A percentile compares a stretch with the other conserved stretches of the same genome.
These are phyloP conservation scores for Podospora comata DNA, from an alignment of 495 filamentous ascomycete genomes.

Conservation along the genomic window DNA sequence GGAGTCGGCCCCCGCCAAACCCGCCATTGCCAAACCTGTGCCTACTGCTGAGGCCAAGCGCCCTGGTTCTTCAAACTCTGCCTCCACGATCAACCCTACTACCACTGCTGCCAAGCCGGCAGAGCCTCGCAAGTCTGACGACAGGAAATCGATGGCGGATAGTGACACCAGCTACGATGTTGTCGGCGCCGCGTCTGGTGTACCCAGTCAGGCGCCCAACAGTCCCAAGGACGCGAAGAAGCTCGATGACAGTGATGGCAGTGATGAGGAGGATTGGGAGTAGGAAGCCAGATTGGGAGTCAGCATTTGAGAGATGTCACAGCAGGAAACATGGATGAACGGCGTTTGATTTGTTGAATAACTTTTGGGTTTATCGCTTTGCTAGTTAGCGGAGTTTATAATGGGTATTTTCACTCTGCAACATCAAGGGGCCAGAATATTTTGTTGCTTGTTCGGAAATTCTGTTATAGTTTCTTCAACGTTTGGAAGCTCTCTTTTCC, in stretches of 20 bases:
- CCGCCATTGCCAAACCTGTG: slow-evolving; percentile 18
- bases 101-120: slow-evolving; percentile 26
- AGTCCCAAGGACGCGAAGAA: slow-evolving; percentile 65
- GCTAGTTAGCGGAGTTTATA: not conserved
- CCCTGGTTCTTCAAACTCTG: slow-evolving; percentile 48
- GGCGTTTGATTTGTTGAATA: slow-evolving; percentile 8
- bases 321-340: not conserved
- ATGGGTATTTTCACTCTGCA: not conserved
- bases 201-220: slow-evolving; percentile 66
- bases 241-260: slow-evolving; percentile 39
- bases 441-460: not conserved
- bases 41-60: slow-evolving; percentile 31
- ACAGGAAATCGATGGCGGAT: slow-evolving; percentile 77
- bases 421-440: not conserved
- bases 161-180: slow-evolving; percentile 94
- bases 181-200: slow-evolving; percentile 70
- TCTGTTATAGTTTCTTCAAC: no score
- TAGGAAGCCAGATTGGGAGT: slow-evolving; percentile 35
- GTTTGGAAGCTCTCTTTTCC: not conserved
- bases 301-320: not conserved
- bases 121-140: slow-evolving; percentile 75
- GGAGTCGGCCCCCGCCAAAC: not conserved
- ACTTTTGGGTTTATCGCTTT: not conserved
- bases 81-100: slow-evolving; percentile 51
- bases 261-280: slow-evolving; percentile 75